Evolutionary conservation across 164 flowering plant genomes (phyloP), one percentile per base, ranked within the genome.

Genomic region (Taxillus chinensis): DNA sequence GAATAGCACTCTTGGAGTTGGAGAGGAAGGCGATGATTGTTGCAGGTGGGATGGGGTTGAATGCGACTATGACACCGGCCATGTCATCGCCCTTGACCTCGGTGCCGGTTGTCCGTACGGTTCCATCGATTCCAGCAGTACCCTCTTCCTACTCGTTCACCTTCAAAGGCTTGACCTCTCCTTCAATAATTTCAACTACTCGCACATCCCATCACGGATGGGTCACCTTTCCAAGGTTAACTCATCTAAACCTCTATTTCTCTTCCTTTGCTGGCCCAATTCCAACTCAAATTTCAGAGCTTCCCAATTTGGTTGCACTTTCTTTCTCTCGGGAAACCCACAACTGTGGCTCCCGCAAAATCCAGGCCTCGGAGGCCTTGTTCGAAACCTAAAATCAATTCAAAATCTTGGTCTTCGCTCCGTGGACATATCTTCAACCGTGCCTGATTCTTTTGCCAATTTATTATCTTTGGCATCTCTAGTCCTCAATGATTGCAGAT

Each of bases 11-110:
- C 27, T 27, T 27, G 27, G 27, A 27, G 15, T 11, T 4, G 51
- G 51, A 48, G 13, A 39, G 7, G 43, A 41, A 10, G 38, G 43
- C 10, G 67, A 73, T 63, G 66, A 73, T 15, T 73, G 27, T 27
- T 27, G 76, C 39, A 59, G 45, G 2, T 73, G 76, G 76, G 68
- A 63, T 11, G 73, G 76, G 3, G 70, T 73, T 7, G 59, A 59
- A 55, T 73, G 76, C 15, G 60, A 69, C 5, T 7, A 56, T 3
- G 8, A 37, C 39, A 60, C 45, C 5, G 71, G 68, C n/a, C 64
- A 57, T 57, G 77, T 69, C 3, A 64, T 73, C 9, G 68, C 66
- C 12, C 70, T 73, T 13, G 66, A 73, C 41, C 71, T 70, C 41
- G 57, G 71, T 16, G 56, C 61, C 57, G 67, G 73, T 53, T 57